Base-by-base conservation (phyloP, 2,329 filamentous ascomycete species). In the Hirsutella thompsonii region DNA sequence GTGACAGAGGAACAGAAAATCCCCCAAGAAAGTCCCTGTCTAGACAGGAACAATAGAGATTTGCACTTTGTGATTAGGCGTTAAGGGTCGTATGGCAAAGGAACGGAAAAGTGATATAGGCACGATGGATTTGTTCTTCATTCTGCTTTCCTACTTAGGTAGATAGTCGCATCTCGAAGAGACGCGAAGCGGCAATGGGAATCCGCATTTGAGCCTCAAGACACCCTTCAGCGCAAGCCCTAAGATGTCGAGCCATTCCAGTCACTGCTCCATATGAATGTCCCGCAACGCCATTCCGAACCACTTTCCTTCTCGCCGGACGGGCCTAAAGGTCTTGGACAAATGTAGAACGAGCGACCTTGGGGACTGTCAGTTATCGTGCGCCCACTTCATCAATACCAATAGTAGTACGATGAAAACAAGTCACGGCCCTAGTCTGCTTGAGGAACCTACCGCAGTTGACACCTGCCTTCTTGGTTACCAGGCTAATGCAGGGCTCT, bases 401-500 rank as follows among this genome's bases (percentile, higher is more conserved):
- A 11, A 2, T 3, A 32, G 10, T 13, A 13, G 29, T n/a, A 32
- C 13, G 29, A 11, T 14, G 29, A 32, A n/a, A 5, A n/a, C 28
- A 14, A 14, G 28, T 14, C 30, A 16, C 30, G 13, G 6, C 13
- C 16, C 2, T 3, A 18, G 32, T 18, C 32, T 19, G n/a, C 5
- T 10, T 5, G 9, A 13, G 10, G n/a, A 18, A 63, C 69, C 53
- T 63, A 74, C 69, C 90, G 62, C 56, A 81, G 53, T 96, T 98
- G 47, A 85, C 66, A 2, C 92, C 92, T 1, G 86, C 71, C 56
- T 96, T 96, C 65, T 90, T 95, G 1, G 89, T 94, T 16, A 80
- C 73, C 39, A 90, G 66, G 48, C 72, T 85, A 47, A 88, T 83
- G 60, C 92, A 96, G 3, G 85, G 83, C 52, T 96, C 89, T 40